Base-by-base conservation (phyloP, 73 alveolate genomes). In the Uronychia setigera region DNA sequence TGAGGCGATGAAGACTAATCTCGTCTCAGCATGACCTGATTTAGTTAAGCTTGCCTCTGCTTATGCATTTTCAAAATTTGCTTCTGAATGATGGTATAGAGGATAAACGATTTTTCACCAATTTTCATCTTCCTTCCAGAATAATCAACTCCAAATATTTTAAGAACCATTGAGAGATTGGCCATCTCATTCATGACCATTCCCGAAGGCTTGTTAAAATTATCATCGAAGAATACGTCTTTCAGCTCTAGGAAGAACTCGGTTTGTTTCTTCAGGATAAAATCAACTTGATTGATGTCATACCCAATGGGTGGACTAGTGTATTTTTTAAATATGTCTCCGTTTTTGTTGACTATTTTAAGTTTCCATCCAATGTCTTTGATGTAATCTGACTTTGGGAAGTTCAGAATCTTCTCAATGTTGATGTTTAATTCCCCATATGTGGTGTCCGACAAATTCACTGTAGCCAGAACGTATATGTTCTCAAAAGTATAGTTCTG, bases 201-300 rank as follows among this genome's bases (percentile, higher is more conserved):
- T 19, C 67, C 67, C 67, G 67, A 46, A 11, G 67, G 5, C 67
- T 46, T 46, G 19, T 5, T 19, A 19, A 46, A 46, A 19, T 5
- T 11, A 5, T 46, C 67, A 5, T 46, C 67, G 67, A 46, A 46
- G 67, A 46, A 46, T 19, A 46, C 67, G 67, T 46, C 67, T 19
- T 46, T 46, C n/a, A 46, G 67, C 67, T 46, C 67, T 19, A 46
- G 67, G 67, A 46, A 46, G 67, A 46, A 46, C 67, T 46, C 67
- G 5, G 67, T 19, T 19, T 5, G 5, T 19, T 19, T 46, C 19
- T 46, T 46, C n/a, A 46, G 19, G 67, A 19, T 11, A 46, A 46
- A 46, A 5, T 46, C 67, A 5, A 46, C 67, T 19, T 46, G 67
- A 19, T 46, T 46, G 67, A 46, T 46, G 19, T 46, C 67, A 19